These are phyloP conservation scores for Globisporangium recalcitrans DNA, from an alignment of 352 stramenopile genomes.

Conservation along the genomic window DNA sequence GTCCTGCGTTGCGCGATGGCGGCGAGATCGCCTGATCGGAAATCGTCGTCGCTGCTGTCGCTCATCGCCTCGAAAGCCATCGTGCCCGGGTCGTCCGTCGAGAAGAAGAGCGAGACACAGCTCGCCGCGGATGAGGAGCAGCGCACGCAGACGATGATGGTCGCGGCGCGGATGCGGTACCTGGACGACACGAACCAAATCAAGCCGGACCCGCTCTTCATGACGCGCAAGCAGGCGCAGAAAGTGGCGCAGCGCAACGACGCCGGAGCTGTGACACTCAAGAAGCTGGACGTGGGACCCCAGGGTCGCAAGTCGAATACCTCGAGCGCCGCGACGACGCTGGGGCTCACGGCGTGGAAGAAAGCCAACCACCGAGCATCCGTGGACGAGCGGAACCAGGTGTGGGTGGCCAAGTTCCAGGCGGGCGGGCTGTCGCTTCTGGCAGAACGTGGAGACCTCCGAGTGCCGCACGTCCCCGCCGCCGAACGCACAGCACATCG, in stretches of 20 bases:
- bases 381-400: conserved; percentile 31
- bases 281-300: conserved; percentile 34
- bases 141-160: conserved; percentile 67
- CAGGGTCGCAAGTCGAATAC: conserved; percentile 18
- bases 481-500: conserved; percentile 9
- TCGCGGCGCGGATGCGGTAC: conserved; percentile 75
- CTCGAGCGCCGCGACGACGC: conserved; percentile 15
- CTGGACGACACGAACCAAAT: conserved; percentile 43
- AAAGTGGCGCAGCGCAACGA: conserved; percentile 58
- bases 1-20: background rate
- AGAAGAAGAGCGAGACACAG: conserved; percentile 16
- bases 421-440: conserved; percentile 74
- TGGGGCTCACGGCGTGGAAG: conserved; percentile 26
- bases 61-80: conserved; percentile 29
- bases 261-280: conserved; percentile 27
- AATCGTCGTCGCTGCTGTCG: conserved; percentile 22
- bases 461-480: conserved; percentile 40
- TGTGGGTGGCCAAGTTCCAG: conserved; percentile 60
- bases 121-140: conserved; percentile 31
- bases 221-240: conserved; percentile 72
- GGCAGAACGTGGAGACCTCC: conserved; percentile 61
- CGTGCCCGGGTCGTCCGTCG: conserved; percentile 16
- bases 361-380: conserved; percentile 26
- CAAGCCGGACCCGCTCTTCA: conserved; percentile 58
- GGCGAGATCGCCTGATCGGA: background rate